These are phyloP conservation scores for Botrytis hyacinthi DNA, from an alignment of 2,329 filamentous ascomycete genomes.

Conservation along the genomic window DNA sequence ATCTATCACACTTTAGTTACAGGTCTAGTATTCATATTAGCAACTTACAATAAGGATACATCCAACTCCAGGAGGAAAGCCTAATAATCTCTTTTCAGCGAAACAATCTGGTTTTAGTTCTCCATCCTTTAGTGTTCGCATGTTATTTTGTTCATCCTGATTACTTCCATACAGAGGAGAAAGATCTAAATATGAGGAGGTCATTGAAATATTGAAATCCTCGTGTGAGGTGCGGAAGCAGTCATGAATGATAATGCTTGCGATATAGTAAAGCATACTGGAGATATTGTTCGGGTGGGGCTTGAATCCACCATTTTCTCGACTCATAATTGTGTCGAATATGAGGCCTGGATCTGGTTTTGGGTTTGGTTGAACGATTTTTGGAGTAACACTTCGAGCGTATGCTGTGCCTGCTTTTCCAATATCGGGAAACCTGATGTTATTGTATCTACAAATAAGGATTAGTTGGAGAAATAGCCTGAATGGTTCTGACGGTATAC, in stretches of 20 bases:
- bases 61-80: conserved; percentile 67
- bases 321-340: conserved; percentile 56
- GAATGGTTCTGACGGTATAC: conserved; percentile 41
- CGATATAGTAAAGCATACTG: conserved; percentile 48
- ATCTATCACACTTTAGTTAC: conserved; percentile 44
- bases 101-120: conserved; percentile 70
- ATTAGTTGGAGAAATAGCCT: neutral
- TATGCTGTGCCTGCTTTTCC: conserved; percentile 67
- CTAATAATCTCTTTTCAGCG: conserved; percentile 64
- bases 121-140: conserved; percentile 64
- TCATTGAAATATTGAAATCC: conserved; percentile 25
- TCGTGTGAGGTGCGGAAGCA: conserved; percentile 41
- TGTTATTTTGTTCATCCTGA: conserved; percentile 49
- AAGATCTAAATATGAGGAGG: conserved; percentile 47
- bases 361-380: conserved; percentile 56
- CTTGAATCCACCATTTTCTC: conserved; percentile 30
- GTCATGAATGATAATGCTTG: conserved; percentile 53
- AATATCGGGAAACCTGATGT: conserved; percentile 61
- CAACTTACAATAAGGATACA: conserved; percentile 57
- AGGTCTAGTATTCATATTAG: neutral
- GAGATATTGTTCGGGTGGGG: conserved; percentile 47
- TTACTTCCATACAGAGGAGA: conserved; percentile 46
- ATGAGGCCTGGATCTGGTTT: conserved; percentile 61
- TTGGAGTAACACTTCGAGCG: conserved; percentile 60
- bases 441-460: conserved; percentile 37